Conservation (phyloP, 2,329 filamentous ascomycete genomes). For the Ascochyta clinopodiicola region DNA sequence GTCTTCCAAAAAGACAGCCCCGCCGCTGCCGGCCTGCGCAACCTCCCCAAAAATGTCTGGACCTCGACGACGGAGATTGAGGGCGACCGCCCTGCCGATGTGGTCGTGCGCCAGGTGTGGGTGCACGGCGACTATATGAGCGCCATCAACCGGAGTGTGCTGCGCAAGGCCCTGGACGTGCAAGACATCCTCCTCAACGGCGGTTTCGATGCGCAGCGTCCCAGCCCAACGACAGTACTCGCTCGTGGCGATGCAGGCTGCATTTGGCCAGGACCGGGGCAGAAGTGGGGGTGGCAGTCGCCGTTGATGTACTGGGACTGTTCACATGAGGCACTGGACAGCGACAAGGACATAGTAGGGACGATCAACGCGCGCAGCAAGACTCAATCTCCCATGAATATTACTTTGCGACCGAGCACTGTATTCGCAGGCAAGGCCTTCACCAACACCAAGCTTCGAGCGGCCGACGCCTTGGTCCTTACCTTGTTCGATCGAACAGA, state of each 20-base stretch:
- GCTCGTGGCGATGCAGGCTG: slow-evolving; percentile 23
- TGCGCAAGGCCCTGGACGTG: slow-evolving; percentile 71
- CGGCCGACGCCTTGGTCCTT: slow-evolving; percentile 79
- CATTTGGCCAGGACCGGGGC: slow-evolving; percentile 55
- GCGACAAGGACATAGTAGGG: slow-evolving; percentile 67
- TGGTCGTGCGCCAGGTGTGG: slow-evolving; percentile 85
- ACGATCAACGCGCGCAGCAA: slow-evolving; percentile 73
- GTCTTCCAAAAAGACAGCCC: slow-evolving; percentile 78
- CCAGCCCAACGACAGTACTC: neutral
- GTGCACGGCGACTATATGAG: slow-evolving; percentile 82
- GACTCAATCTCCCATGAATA: slow-evolving; percentile 71
- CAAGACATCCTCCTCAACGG: slow-evolving; percentile 72
- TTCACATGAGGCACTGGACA: slow-evolving; percentile 63
- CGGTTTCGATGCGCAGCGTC: slow-evolving; percentile 27
- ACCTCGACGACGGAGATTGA: slow-evolving; percentile 72
- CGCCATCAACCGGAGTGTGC: slow-evolving; percentile 69
- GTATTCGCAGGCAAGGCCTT: slow-evolving; percentile 85
- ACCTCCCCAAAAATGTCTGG: slow-evolving; percentile 81
- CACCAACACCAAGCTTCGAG: slow-evolving; percentile 69
- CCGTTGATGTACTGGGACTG: slow-evolving; percentile 82
- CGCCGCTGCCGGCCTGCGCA: slow-evolving; percentile 72
- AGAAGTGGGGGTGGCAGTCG: slow-evolving; percentile 82
- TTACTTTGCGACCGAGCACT: slow-evolving; percentile 77
- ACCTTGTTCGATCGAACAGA: slow-evolving; percentile 74
- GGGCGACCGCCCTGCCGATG: slow-evolving; percentile 63